Conservation (phyloP, 1,139 yeast genomes). For the Candida gigantensis region DNA sequence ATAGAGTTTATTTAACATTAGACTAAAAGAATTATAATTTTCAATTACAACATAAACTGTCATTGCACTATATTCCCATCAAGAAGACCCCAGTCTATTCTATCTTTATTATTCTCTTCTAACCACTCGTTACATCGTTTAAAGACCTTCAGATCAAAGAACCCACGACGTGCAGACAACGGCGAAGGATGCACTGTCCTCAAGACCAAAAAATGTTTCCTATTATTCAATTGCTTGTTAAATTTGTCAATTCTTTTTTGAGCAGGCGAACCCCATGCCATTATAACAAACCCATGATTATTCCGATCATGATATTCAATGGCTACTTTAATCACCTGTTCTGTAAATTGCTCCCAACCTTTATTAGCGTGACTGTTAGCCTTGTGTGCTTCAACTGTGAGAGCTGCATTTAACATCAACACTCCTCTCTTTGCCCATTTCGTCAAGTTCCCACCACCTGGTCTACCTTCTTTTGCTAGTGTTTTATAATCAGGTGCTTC, state of each 20-base stretch:
- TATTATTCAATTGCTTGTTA: conserved; percentile 25
- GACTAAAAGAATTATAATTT: background rate
- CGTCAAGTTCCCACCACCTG: conserved; percentile 67
- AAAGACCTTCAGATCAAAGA: conserved; percentile 74
- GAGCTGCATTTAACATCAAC: conserved; percentile 78
- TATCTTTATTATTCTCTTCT: conserved; percentile 41
- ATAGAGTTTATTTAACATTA: background rate
- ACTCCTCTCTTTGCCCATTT: conserved; percentile 92
- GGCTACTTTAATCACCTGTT: conserved; percentile 55
- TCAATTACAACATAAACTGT: too few relatives aligned
- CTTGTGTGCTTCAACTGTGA: conserved; percentile 91
- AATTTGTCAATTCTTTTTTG: conserved; percentile 62
- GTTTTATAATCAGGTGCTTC: conserved; percentile 49
- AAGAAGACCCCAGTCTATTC: conserved; percentile 65
- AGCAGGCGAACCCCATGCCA: conserved; percentile 97
- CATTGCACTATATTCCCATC: conserved; percentile 26
- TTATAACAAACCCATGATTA: conserved; percentile 63
- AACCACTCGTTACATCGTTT: conserved; percentile 76
- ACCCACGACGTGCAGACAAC: conserved; percentile 82
- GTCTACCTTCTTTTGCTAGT: conserved; percentile 25
- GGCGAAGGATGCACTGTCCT: conserved; percentile 94
- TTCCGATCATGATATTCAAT: conserved; percentile 38
- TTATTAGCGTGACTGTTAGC: conserved; percentile 89
- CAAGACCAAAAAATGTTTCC: conserved; percentile 49
- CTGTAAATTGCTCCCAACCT: conserved; percentile 96